phyloP scores from a whole-genome alignment of 805 yeast genomes.

The Kluyveromyces wickerhamii region DNA sequence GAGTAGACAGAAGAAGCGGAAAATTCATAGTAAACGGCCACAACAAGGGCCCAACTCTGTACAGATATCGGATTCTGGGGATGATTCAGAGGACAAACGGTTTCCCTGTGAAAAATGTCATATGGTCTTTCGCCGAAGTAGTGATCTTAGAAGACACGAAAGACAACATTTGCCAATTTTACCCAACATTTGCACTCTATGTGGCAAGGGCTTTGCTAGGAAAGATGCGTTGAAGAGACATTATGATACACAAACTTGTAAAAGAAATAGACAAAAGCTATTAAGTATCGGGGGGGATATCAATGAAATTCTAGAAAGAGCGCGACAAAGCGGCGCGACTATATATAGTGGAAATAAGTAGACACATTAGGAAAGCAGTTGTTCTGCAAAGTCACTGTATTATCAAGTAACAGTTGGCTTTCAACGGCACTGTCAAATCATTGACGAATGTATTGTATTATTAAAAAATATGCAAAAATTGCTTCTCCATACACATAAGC shows the following conservation, averaged over 20 bases:
- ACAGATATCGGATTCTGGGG: slow-evolving; percentile 1
- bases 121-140: slow-evolving; percentile 56
- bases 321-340: slow-evolving; percentile 23
- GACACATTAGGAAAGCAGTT: no score
- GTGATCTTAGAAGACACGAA: slow-evolving; percentile 67
- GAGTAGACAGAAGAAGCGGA: slow-evolving; percentile 1
- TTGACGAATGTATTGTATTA: no score
- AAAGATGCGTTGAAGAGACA: slow-evolving; percentile 78
- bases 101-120: slow-evolving; percentile 54
- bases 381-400: no score
- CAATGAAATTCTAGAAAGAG: slow-evolving; percentile 26
- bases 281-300: slow-evolving; percentile 33
- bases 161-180: slow-evolving; percentile 63
- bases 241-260: slow-evolving; percentile 65
- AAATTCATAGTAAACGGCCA: not conserved
- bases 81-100: slow-evolving; percentile 28
- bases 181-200: slow-evolving; percentile 65
- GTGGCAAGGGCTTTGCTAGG: slow-evolving; percentile 80
- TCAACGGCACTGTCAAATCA: no score
- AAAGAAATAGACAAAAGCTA: slow-evolving; percentile 55
- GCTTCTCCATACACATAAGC: no score
- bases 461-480: no score
- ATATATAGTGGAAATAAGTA: slow-evolving; percentile 9
- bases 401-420: no score
- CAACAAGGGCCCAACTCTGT: not conserved